Evolutionary conservation across 2,329 filamentous ascomycete species (phyloP), one percentile per base, ranked within the genome.

Genomic region (Chaetomium globosum): DNA sequence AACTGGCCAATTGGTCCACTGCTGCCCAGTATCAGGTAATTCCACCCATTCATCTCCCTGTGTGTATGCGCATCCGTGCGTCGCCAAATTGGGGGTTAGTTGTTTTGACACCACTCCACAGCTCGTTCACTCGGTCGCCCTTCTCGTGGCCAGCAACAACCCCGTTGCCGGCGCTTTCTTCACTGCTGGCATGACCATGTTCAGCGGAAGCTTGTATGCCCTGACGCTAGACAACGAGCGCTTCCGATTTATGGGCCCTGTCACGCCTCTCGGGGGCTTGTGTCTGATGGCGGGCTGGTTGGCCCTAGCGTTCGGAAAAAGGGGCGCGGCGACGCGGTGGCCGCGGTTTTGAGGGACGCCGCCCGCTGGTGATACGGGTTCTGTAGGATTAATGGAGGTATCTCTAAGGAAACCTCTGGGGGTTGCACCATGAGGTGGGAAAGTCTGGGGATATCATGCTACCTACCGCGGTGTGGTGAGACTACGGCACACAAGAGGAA

Each of bases 201-300:
- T 90, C 76, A 85, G 82, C 65, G 88, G 88, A 1, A 85, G 82
- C 72, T 82, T 90, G 68, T 90, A 90, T 74, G 78, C 86, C 10
- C 80, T 90, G 10, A 80, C 85, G 0, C 77, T 90, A n/a, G 83
- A 89, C 75, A 83, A 87, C 23, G 80, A 84, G 71, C 77, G 81
- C 31, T 88, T 87, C 77, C 83, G 82, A 72, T 77, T 80, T 63
- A 65, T 89, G 68, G 87, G 88, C 0, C 87, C 88, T 0, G 82
- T 89, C 13, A 90, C 88, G 58, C 88, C 88, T 16, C 65, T 90
- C 1, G 88, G 87, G 0, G 87, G 87, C 0, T 69, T 87, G 58
- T 87, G 83, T 65, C 77, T 90, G 69, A 89, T 90, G 72, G 85
- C 81, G 1, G 88, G 87, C 0, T 90, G 87, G 87, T 73, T 84